Conservation (phyloP, 495 filamentous ascomycete species). For the Thermothielavioides terrestris region DNA sequence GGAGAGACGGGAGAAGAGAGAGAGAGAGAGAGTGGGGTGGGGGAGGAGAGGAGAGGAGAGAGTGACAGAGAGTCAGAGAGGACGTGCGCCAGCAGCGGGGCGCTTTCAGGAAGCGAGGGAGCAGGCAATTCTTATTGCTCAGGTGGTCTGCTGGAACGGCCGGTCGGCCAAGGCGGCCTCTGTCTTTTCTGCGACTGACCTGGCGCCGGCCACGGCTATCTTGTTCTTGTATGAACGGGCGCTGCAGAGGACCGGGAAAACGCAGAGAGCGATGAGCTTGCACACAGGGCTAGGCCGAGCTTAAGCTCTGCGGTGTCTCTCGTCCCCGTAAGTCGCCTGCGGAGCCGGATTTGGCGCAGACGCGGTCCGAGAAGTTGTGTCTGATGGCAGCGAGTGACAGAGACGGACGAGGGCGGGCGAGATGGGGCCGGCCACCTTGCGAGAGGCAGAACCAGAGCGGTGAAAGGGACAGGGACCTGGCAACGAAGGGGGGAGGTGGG, state of each 20-base stretch:
- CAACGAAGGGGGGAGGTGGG: not conserved
- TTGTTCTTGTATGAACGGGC: no score
- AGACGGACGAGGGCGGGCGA: not conserved
- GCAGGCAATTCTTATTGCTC: constrained; percentile 28
- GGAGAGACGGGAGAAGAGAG: no score
- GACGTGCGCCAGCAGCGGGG: no score
- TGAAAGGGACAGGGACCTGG: not conserved
- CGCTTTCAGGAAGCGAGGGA: constrained; percentile 11
- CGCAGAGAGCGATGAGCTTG: not conserved
- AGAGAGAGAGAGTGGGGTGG: not conserved
- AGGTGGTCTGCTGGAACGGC: constrained; percentile 16
- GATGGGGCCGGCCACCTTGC: not conserved
- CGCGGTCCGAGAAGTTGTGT: constrained; percentile 16
- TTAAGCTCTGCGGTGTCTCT: no score
- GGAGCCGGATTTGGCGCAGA: constrained; percentile 13
- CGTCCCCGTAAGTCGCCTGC: no score
- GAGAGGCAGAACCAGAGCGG: not conserved
- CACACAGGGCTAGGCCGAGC: constrained; percentile 3
- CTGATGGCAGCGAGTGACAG: constrained; percentile 26
- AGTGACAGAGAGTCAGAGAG: constrained; percentile 8
- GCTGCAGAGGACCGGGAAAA: not conserved
- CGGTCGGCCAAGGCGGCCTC: constrained; percentile 17
- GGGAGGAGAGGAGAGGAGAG: not conserved
- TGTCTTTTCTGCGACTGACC: not conserved
- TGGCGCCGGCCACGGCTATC: constrained; percentile 1